Percentiles rank a stretch among this genome's conserved stretches.
Evolutionary conservation across 306 rosid species (phyloP).

Genomic region (Mimosa bimucronata): DNA sequence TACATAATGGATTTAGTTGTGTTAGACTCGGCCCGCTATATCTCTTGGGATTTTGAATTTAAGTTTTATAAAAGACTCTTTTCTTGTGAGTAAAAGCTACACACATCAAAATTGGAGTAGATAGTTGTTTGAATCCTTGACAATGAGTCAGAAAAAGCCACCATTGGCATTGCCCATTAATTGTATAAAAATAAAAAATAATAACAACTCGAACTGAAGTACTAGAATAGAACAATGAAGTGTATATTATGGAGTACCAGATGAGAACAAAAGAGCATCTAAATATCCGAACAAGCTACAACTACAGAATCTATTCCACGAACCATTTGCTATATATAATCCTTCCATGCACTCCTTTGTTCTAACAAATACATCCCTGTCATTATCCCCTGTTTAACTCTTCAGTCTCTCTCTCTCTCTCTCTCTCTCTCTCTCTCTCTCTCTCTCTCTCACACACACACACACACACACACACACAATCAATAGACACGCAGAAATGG

Average conservation of each 20-base stretch:
- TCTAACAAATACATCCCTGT: background rate
- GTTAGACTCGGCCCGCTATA: no score
- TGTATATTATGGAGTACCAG: background rate
- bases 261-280: conserved; percentile 6
- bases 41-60: no score
- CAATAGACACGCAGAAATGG: conserved; percentile 54
- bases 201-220: background rate
- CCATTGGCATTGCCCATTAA: no score
- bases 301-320: background rate
- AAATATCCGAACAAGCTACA: background rate
- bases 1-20: no score
- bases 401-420: conserved; percentile 19
- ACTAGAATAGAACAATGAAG: background rate
- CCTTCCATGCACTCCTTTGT: conserved; percentile 48
- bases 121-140: no score
- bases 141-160: no score
- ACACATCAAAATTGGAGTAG: no score
- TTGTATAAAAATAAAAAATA: no score
- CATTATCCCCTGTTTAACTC: background rate
- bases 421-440: conserved; percentile 17
- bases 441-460: conserved; percentile 27
- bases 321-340: conserved; percentile 34
- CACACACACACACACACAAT: conserved; percentile 12
- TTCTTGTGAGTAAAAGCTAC: no score
- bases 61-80: no score